These are phyloP conservation scores for Xerocomellus dryophilus DNA, from an alignment of 768 basidiomycete species.

Conservation along the genomic window DNA sequence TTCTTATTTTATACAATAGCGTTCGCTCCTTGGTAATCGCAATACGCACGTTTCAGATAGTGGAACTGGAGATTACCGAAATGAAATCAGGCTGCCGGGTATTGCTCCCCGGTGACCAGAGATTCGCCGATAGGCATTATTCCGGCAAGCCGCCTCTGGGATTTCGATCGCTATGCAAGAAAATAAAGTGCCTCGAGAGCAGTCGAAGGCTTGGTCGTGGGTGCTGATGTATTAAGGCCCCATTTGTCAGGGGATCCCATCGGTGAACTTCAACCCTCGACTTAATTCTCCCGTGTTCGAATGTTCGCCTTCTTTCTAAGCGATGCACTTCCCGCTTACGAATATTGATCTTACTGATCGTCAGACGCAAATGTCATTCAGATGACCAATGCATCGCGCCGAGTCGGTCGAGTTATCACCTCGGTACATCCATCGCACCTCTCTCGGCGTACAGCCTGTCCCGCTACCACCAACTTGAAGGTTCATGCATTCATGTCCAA, in stretches of 20 bases:
- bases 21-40: slow-evolving; percentile 3
- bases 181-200: neutral
- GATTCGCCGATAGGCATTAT: slow-evolving; percentile 5
- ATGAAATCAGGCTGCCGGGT: slow-evolving; percentile 22
- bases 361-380: neutral
- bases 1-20: slow-evolving; percentile 3
- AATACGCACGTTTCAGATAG: neutral
- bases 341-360: slow-evolving; percentile 2
- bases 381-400: neutral
- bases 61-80: slow-evolving; percentile 24
- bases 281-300: neutral
- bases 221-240: no score
- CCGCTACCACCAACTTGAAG: neutral
- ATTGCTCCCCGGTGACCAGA: slow-evolving; percentile 3
- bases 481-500: neutral
- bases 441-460: neutral
- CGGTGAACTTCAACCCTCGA: neutral
- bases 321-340: slow-evolving; percentile 5
- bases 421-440: neutral
- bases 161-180: slow-evolving; percentile 10
- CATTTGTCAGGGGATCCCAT: neutral
- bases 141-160: neutral
- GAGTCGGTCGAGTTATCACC: slow-evolving; percentile 11
- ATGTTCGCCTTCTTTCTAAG: slow-evolving; percentile 1
- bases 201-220: neutral